Percentiles rank a stretch among this genome's conserved stretches.
Conservation (phyloP, 352 stramenopile genomes). For the Phytophthora colocasiae region DNA sequence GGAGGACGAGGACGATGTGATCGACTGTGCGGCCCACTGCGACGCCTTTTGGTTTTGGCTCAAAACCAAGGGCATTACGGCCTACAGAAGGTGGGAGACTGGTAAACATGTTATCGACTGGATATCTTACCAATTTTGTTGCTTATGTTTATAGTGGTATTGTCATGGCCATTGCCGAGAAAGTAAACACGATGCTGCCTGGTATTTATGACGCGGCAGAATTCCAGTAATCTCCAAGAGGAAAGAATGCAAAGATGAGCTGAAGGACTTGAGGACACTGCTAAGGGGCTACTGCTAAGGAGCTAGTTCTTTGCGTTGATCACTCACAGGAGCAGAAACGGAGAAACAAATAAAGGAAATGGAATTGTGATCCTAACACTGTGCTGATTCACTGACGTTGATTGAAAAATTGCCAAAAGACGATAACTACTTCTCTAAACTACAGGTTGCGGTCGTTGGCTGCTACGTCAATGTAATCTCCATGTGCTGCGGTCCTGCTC, state of each 20-base stretch:
- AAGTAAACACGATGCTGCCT: conserved; percentile 97
- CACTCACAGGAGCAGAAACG: too few species aligned
- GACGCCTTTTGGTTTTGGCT: conserved; percentile 98
- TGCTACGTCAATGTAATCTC: conserved; percentile 36
- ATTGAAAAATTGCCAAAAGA: too few species aligned
- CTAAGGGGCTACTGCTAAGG: too few species aligned
- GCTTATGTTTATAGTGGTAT: conserved; percentile 83
- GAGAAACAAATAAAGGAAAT: too few species aligned
- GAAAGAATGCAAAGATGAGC: conserved; percentile 1
- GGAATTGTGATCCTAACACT: too few species aligned
- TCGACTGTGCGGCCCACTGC: conserved; percentile 95
- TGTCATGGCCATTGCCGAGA: conserved; percentile 97
- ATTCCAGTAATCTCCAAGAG: conserved; percentile 85
- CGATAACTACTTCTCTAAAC: conserved; percentile 1
- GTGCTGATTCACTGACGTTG: too few species aligned
- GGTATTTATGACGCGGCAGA: conserved; percentile 96
- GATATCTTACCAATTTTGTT: conserved; percentile 1
- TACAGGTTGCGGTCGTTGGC: conserved; percentile 3
- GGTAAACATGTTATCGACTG: not conserved
- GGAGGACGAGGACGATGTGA: conserved; percentile 87
- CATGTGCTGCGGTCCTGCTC: conserved; percentile 33
- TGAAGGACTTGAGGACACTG: not conserved
- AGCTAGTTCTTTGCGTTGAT: too few species aligned
- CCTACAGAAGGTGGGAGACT: conserved; percentile 85
- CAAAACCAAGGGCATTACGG: conserved; percentile 94